Conservation (phyloP, 441 rosid genomes). For the Gossypium laxum region DNA sequence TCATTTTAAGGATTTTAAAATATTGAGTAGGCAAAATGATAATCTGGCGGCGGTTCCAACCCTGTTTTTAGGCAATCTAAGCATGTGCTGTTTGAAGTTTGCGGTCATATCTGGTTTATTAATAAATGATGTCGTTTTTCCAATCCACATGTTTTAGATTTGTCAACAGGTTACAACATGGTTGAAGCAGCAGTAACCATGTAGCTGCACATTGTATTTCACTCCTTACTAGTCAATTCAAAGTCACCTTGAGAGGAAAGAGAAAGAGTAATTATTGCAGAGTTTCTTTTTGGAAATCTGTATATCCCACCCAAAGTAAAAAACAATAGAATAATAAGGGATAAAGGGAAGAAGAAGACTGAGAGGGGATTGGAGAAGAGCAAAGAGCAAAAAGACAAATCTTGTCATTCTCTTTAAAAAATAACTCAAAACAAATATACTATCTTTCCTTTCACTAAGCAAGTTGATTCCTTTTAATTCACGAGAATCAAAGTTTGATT, state of each 20-base stretch:
- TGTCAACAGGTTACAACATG: not conserved
- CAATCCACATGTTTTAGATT: not conserved
- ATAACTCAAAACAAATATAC: not conserved
- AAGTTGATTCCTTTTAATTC: slow-evolving; percentile 8
- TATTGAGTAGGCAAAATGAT: not conserved
- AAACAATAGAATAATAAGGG: not conserved
- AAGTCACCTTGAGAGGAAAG: not conserved
- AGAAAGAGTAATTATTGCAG: slow-evolving; percentile 6
- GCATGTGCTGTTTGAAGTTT: not conserved
- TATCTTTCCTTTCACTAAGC: not conserved
- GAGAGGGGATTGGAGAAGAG: not conserved
- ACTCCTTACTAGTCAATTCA: not conserved
- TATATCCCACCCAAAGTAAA: not conserved
- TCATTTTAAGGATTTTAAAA: not conserved
- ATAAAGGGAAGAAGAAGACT: not conserved
- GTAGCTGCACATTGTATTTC: not conserved
- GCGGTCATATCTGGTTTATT: not conserved
- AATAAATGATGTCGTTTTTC: not conserved
- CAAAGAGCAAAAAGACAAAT: not conserved
- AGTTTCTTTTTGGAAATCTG: not conserved
- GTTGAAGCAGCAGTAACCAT: not conserved
- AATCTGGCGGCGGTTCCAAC: not conserved
- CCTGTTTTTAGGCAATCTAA: not conserved
- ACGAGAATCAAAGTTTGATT: slow-evolving; percentile 4
- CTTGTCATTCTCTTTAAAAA: not conserved